These are phyloP conservation scores for Tephrocybe sp. DNA, from an alignment of 768 basidiomycete species.

Conservation along the genomic window DNA sequence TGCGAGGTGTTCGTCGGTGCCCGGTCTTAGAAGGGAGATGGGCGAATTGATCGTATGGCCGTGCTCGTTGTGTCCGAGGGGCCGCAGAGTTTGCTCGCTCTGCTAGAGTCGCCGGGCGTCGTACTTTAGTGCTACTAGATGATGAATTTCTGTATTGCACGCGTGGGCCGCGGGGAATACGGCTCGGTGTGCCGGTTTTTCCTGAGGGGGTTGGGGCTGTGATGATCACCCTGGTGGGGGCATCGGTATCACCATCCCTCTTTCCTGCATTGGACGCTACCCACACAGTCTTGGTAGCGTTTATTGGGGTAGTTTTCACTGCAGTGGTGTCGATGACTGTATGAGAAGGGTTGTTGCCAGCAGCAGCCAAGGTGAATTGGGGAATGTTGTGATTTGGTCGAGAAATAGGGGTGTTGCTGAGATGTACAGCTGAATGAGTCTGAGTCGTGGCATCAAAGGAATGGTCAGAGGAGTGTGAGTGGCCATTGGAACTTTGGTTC, in stretches of 20 bases:
- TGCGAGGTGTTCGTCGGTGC: conserved; percentile 27
- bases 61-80: conserved; percentile 12
- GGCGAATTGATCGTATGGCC: conserved; percentile 29
- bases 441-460: conserved; percentile 15
- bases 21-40: conserved; percentile 30
- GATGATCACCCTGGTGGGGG: conserved; percentile 51
- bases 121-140: conserved; percentile 21
- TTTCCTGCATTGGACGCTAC: conserved; percentile 26
- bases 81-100: conserved; percentile 22
- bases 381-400: not conserved
- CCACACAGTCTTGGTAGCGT: conserved; percentile 12
- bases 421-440: conserved; percentile 14
- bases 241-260: conserved; percentile 43
- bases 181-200: conserved; percentile 31
- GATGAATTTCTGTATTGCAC: conserved; percentile 31
- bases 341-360: conserved; percentile 1
- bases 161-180: conserved; percentile 46
- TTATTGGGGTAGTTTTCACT: conserved; percentile 6
- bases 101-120: conserved; percentile 27
- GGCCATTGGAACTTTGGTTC: conserved; percentile 15
- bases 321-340: not conserved
- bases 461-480: conserved; percentile 31
- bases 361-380: not conserved
- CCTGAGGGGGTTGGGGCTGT: conserved; percentile 52
- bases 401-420: conserved; percentile 12